Conservation (phyloP, 108 stramenopile species). For the Conticribra guillardii region DNA sequence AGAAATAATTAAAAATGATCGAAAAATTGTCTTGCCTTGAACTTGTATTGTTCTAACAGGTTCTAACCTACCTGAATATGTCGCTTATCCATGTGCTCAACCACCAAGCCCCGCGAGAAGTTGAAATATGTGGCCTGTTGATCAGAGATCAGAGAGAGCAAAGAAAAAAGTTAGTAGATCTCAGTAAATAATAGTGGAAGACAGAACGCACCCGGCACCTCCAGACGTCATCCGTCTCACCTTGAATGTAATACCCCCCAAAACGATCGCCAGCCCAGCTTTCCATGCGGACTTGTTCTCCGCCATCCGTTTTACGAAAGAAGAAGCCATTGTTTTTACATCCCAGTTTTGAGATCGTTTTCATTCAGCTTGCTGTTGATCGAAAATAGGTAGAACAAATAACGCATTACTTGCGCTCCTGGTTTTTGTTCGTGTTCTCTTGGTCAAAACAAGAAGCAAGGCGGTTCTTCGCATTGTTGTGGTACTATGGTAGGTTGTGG, state of each 20-base stretch:
- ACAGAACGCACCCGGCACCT: neutral
- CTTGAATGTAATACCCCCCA: slow-evolving; percentile 61
- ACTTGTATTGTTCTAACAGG: neutral
- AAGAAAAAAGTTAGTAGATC: neutral
- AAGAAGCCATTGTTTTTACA: slow-evolving; percentile 32
- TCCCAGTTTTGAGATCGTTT: too few relatives aligned
- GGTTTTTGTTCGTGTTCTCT: too few relatives aligned
- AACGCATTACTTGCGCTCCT: too few relatives aligned
- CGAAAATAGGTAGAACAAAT: too few relatives aligned
- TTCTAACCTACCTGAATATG: slow-evolving; percentile 51
- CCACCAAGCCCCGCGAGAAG: slow-evolving; percentile 60
- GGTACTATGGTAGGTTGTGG: too few relatives aligned
- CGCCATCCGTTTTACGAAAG: slow-evolving; percentile 16
- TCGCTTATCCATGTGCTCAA: slow-evolving; percentile 55
- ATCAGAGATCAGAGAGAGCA: neutral
- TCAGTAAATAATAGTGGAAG: neutral
- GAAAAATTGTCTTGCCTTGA: neutral
- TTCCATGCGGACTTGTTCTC: slow-evolving; percentile 41
- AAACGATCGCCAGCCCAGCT: slow-evolving; percentile 45
- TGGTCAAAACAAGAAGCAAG: too few relatives aligned
- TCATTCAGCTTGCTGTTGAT: too few relatives aligned
- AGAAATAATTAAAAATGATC: neutral
- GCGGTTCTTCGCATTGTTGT: too few relatives aligned
- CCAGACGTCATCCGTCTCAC: slow-evolving; percentile 16
- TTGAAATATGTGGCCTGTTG: slow-evolving; percentile 57